phyloP scores from a whole-genome alignment of 768 basidiomycete species.

The Boletus patriciae region DNA sequence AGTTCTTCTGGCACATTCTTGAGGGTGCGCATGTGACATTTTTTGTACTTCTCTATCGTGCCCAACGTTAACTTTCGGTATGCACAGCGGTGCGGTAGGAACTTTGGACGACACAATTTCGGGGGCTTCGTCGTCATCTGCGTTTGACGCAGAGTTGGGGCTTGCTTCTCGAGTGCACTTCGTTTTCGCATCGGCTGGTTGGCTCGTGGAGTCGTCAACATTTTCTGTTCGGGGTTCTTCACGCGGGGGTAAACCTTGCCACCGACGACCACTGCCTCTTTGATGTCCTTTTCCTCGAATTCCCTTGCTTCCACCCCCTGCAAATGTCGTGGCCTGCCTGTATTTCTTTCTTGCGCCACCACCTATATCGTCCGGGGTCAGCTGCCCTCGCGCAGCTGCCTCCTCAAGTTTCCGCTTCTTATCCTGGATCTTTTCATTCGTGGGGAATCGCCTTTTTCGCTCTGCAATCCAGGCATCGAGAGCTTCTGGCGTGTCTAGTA shows the following conservation, averaged over 20 bases:
- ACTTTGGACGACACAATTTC: slow-evolving; percentile 60
- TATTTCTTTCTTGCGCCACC: slow-evolving; percentile 45
- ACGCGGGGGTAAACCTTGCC: slow-evolving; percentile 7
- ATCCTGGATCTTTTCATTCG: slow-evolving; percentile 62
- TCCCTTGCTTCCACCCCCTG: slow-evolving; percentile 2
- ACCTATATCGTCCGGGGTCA: slow-evolving; percentile 48
- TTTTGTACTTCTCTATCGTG: slow-evolving; percentile 7
- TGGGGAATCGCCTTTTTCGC: slow-evolving; percentile 85
- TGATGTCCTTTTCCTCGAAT: slow-evolving; percentile 11
- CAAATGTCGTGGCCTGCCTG: slow-evolving; percentile 25
- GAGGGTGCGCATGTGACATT: slow-evolving; percentile 2
- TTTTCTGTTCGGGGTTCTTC: neutral
- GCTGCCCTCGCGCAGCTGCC: slow-evolving; percentile 77
- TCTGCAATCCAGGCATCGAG: slow-evolving; percentile 86
- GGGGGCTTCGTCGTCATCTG: slow-evolving; percentile 48
- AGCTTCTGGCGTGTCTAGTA: slow-evolving; percentile 78
- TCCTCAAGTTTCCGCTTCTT: slow-evolving; percentile 80
- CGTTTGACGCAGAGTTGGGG: slow-evolving; percentile 25
- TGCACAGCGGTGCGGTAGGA: slow-evolving; percentile 8
- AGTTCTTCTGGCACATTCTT: slow-evolving; percentile 23
- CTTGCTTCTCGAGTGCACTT: slow-evolving; percentile 4
- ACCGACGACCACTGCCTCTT: slow-evolving; percentile 36
- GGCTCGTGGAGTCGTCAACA: neutral
- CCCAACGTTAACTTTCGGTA: slow-evolving; percentile 8
- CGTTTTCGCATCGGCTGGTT: neutral